Conservation (phyloP, 768 basidiomycete species). For the Leccinum uliginosum region DNA sequence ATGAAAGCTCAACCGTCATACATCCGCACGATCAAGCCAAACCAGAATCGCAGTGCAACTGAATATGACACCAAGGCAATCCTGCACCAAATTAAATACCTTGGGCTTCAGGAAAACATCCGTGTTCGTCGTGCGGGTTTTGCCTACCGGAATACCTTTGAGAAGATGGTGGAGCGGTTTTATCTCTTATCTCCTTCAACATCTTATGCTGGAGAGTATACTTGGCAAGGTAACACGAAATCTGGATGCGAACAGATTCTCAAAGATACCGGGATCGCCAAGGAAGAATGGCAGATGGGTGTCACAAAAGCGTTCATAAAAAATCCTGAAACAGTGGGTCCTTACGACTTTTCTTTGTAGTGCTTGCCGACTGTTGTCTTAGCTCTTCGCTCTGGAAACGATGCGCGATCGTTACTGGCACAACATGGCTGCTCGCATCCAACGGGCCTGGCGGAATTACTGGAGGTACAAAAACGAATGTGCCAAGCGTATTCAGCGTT, state of each 20-base stretch:
- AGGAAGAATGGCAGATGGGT: conserved; percentile 99
- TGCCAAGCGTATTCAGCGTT: conserved; percentile 90
- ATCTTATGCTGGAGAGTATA: conserved; percentile 98
- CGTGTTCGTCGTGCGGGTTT: conserved; percentile 96
- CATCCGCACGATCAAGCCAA: conserved; percentile 99
- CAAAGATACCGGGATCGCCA: conserved; percentile 91
- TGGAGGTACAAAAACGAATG: conserved; percentile 94
- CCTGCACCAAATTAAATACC: conserved; percentile 98
- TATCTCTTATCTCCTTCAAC: conserved; percentile 93
- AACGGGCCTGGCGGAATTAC: conserved; percentile 94
- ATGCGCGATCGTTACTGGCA: conserved; percentile 99
- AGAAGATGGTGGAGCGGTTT: conserved; percentile 98
- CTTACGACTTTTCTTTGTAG: not conserved
- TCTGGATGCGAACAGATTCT: conserved; percentile 92
- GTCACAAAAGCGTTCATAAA: conserved; percentile 99
- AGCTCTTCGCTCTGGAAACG: conserved; percentile 97
- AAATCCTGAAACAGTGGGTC: conserved; percentile 90
- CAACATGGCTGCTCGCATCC: conserved; percentile 97
- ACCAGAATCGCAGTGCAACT: conserved; percentile 86
- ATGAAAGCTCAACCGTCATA: conserved; percentile 98
- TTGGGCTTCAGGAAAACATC: conserved; percentile 97
- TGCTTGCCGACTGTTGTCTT: not conserved
- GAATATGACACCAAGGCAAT: conserved; percentile 96
- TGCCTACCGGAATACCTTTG: conserved; percentile 96
- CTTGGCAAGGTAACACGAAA: conserved; percentile 86